Evolutionary conservation across 2,329 filamentous ascomycete species (phyloP), one percentile per base, ranked within the genome.

Genomic region (Stagonosporopsis rhizophila): DNA sequence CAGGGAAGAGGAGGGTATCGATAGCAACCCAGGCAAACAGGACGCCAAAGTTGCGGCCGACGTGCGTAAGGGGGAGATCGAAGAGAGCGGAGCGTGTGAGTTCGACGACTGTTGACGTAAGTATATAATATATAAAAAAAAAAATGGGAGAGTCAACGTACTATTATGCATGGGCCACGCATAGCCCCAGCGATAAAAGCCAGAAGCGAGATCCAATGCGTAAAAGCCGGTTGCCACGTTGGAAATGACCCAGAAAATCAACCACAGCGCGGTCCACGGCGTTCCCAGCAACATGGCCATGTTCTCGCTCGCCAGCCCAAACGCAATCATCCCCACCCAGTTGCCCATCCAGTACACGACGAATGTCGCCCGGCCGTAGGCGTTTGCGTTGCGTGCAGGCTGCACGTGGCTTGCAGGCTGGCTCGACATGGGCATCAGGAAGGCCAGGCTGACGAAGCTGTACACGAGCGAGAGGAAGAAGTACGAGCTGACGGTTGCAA

Each of bases 241-340:
- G 8, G 82, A 82, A 51, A 89, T 86, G 40, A 89, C 84, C 86
- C 85, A 88, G 64, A 87, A 88, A 51, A 89, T 87, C 2, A 89
- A 74, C 82, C 86, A 89, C 0, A 88, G 72, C 0, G 84, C 80
- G 6, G 79, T 82, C 84, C 84, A 89, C 0, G 85, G 86, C 58
- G 83, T 79, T 0, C 84, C 85, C 2, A 88, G 74, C 3, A 88
- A 64, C 83, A 87, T 88, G 0, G 83, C 83, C 56, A 87, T 83
- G 63, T 89, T 89, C 74, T 89, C 86, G 64, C 83, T 87, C 0
- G 86, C 84, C 2, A 89, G 74, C 0, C 86, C 86, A 4, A 89
- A 72, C 0, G 85, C 85, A 7, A 77, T 78, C 86, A 89, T 89
- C 3, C 85, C 86, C 0, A 84, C 70, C 71, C 80, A 87, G 53